A percentile compares a stretch with the other conserved stretches of the same genome.
Conservation (phyloP, 352 stramenopile genomes). For the Phytophthora multivora region DNA sequence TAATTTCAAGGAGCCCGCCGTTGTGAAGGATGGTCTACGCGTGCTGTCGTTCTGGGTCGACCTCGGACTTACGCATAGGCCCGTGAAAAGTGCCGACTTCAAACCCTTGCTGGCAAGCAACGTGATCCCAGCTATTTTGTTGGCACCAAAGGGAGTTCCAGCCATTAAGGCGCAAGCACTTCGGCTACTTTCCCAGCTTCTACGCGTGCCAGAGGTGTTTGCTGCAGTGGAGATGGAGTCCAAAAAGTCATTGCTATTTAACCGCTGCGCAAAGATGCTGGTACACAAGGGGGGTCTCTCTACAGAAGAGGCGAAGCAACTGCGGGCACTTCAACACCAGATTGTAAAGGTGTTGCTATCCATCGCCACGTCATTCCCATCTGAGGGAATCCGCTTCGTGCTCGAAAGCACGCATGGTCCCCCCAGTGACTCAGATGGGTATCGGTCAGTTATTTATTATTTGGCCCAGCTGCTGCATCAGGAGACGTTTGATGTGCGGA, state of each 20-base stretch:
- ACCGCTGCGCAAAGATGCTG: conserved; percentile 74
- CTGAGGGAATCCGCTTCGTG: conserved; percentile 67
- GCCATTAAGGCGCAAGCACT: conserved; percentile 46
- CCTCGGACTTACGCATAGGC: conserved; percentile 30
- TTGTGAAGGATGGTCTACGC: conserved; percentile 48
- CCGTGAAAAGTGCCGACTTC: conserved; percentile 38
- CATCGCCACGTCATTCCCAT: conserved; percentile 61
- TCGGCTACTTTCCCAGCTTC: conserved; percentile 41
- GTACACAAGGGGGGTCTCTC: conserved; percentile 14
- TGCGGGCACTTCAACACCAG: conserved; percentile 53
- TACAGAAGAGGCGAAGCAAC: conserved; percentile 19
- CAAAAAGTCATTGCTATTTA: conserved; percentile 70
- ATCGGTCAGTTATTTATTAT: conserved; percentile 70
- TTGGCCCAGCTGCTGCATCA: conserved; percentile 60
- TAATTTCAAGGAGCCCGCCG: conserved; percentile 43
- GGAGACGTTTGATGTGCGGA: conserved; percentile 63
- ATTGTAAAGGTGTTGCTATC: conserved; percentile 65
- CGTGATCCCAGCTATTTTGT: conserved; percentile 54
- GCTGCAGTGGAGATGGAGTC: conserved; percentile 42
- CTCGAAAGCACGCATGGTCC: conserved; percentile 69
- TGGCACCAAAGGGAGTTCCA: conserved; percentile 44
- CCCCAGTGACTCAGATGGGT: conserved; percentile 47
- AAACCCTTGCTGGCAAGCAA: conserved; percentile 52
- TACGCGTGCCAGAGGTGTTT: conserved; percentile 51
- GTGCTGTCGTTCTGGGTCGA: conserved; percentile 58